A percentile compares a stretch with the other conserved stretches of the same genome.
Evolutionary conservation across 2,329 filamentous ascomycete species (phyloP).

Genomic region (Claviceps africana): DNA sequence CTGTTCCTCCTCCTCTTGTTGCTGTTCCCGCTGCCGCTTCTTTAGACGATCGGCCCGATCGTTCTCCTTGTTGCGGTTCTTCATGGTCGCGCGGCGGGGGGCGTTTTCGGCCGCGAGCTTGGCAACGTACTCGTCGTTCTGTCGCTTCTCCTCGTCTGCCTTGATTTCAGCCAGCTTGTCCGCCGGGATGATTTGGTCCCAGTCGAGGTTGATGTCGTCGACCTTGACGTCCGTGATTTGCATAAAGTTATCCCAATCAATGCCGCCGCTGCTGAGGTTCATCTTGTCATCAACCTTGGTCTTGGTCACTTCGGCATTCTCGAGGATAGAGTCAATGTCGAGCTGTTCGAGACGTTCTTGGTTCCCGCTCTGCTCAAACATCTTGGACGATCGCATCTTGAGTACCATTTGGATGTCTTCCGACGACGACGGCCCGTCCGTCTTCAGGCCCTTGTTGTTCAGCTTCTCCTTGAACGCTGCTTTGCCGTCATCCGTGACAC

Average conservation of each 20-base stretch:
- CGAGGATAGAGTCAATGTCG: constrained; percentile 92
- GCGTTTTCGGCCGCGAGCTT: constrained; percentile 74
- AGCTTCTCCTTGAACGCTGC: constrained; percentile 63
- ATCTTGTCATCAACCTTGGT: constrained; percentile 91
- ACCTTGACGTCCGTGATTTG: constrained; percentile 98
- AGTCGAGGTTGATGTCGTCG: constrained; percentile 64
- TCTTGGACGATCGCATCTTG: constrained; percentile 95
- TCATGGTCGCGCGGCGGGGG: constrained; percentile 58
- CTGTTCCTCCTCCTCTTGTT: constrained; percentile 59
- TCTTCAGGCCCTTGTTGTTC: constrained; percentile 60
- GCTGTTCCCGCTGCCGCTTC: constrained; percentile 50
- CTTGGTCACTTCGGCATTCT: constrained; percentile 93
- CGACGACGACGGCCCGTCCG: constrained; percentile 72
- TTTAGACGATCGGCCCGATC: constrained; percentile 54
- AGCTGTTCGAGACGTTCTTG: constrained; percentile 93
- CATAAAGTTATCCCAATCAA: constrained; percentile 82
- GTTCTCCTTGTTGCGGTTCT: constrained; percentile 40
- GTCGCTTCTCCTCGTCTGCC: constrained; percentile 71
- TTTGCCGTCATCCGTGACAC: constrained; percentile 89
- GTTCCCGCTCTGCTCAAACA: constrained; percentile 96
- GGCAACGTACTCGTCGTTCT: constrained; percentile 69
- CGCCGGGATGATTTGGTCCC: constrained; percentile 96
- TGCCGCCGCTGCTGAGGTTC: constrained; percentile 74
- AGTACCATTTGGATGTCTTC: constrained; percentile 94
- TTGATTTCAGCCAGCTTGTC: constrained; percentile 84